phyloP scores from a whole-genome alignment of 805 yeast genomes.

The Hanseniaspora guilliermondii region DNA sequence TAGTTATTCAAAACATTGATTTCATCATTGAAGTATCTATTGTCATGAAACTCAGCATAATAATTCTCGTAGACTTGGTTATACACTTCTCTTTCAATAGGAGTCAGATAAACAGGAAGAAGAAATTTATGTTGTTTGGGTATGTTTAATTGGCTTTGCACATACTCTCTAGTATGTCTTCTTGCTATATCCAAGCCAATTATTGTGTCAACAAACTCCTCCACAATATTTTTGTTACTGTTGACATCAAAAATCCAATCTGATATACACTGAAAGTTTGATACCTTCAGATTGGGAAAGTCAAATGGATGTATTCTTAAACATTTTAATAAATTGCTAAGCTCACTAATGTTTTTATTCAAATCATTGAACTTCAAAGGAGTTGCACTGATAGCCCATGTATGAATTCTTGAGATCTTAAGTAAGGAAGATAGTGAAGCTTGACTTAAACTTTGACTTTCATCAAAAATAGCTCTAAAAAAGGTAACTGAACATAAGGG shows the following conservation, averaged over 20 bases:
- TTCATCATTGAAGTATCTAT: slow-evolving; percentile 34
- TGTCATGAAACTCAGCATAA: slow-evolving; percentile 38
- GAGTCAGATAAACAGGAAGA: slow-evolving; percentile 61
- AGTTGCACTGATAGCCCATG: slow-evolving; percentile 97
- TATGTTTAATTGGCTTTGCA: slow-evolving; percentile 56
- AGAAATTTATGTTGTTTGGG: slow-evolving; percentile 69
- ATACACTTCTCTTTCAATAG: slow-evolving; percentile 78
- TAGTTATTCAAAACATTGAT: slow-evolving; percentile 47
- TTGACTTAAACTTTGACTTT: slow-evolving; percentile 70
- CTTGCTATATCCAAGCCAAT: slow-evolving; percentile 23
- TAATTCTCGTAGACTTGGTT: slow-evolving; percentile 51
- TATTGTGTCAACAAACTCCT: slow-evolving; percentile 15
- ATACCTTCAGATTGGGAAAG: slow-evolving; percentile 8
- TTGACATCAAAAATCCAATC: background rate
- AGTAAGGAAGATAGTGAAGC: background rate
- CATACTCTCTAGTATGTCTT: slow-evolving; percentile 78
- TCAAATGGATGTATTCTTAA: slow-evolving; percentile 54
- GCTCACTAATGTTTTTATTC: slow-evolving; percentile 39
- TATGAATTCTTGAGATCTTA: slow-evolving; percentile 63
- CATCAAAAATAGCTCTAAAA: slow-evolving; percentile 84
- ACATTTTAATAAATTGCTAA: slow-evolving; percentile 59
- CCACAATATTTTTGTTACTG: slow-evolving; percentile 13
- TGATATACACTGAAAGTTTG: background rate
- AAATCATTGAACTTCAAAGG: slow-evolving; percentile 49
- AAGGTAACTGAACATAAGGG: slow-evolving; percentile 74